Conservation (phyloP, 176 grass and related monocot genomes). For the Cenchrus purpureus region DNA sequence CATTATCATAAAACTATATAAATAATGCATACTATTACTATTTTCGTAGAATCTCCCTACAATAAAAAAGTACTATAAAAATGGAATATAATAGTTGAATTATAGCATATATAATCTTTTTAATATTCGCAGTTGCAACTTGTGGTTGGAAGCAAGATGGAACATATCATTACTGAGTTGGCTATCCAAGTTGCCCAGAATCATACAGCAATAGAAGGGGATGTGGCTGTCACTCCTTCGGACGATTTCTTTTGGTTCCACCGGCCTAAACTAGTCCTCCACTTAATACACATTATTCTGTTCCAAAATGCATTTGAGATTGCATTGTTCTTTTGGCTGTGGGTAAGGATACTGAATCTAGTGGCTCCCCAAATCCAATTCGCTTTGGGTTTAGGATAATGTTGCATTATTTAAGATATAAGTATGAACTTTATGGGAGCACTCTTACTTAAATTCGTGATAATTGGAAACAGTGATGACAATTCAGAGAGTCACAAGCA, state of each 20-base stretch:
- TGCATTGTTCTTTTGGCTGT: slow-evolving; percentile 82
- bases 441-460: background rate
- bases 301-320: slow-evolving; percentile 89
- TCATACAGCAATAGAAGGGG: slow-evolving; percentile 50
- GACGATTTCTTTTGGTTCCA: slow-evolving; percentile 81
- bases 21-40: background rate
- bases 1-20: background rate
- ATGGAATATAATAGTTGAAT: background rate
- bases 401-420: background rate
- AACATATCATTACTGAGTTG: slow-evolving; percentile 76
- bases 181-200: slow-evolving; percentile 76
- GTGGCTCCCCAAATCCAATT: background rate
- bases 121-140: slow-evolving; percentile 49
- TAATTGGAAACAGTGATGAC: background rate
- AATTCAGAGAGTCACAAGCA: background rate
- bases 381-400: background rate
- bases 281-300: slow-evolving; percentile 73
- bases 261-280: slow-evolving; percentile 61
- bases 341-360: slow-evolving; percentile 48
- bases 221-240: slow-evolving; percentile 69
- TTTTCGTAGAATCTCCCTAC: background rate
- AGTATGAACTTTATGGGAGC: background rate
- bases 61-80: background rate
- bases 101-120: background rate
- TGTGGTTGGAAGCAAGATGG: slow-evolving; percentile 74